Evolutionary conservation across 2,329 filamentous ascomycete genomes (phyloP), one percentile per base, ranked within the genome.

Genomic region (Arthroderma sp.): DNA sequence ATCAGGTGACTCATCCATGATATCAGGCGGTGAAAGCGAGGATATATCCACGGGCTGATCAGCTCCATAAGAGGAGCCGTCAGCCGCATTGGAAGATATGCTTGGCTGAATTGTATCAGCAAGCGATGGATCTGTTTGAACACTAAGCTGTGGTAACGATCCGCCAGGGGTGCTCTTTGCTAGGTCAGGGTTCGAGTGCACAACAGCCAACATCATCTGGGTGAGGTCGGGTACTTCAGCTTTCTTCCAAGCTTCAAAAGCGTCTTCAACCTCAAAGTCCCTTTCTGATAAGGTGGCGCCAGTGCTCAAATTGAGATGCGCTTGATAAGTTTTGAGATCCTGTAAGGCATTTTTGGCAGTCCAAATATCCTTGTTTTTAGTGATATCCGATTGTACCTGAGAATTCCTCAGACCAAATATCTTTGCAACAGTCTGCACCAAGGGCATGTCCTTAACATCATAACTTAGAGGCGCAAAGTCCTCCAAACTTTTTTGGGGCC

Each of bases 381-480:
- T 83, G 58, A 98, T 85, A 56, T 95, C 88, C 37, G 77, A 75
- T 66, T 98, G 91, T 4, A 88, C 82, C 53, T 91, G 80, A 1
- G 80, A 78, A 52, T 83, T 78, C 37, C 80, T 79, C 48, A 89
- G 73, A 38, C 83, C 83, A 64, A 96, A 98, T 51, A 95, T 84
- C 55, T 75, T 81, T 42, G 83, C 84, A 28, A 98, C 88, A 32
- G 82, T 77, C 60, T 91, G 82, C 29, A 94, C 91, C 66, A 95
- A 75, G 33, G 82, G 82, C 91, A 98, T 98, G 60, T 98, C 91
- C 65, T 91, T 94, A 59, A 96, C 82, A 63, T 95, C 86, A 63
- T 94, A 86, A 58, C 80, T 91, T 47, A 93, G 69, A 7, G 89
- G 87, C 2, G 87, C 77, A 46, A 84, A 74, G 22, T 89, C 83